Conservation (phyloP, 352 stramenopile genomes). For the Lagenidium sp. region DNA sequence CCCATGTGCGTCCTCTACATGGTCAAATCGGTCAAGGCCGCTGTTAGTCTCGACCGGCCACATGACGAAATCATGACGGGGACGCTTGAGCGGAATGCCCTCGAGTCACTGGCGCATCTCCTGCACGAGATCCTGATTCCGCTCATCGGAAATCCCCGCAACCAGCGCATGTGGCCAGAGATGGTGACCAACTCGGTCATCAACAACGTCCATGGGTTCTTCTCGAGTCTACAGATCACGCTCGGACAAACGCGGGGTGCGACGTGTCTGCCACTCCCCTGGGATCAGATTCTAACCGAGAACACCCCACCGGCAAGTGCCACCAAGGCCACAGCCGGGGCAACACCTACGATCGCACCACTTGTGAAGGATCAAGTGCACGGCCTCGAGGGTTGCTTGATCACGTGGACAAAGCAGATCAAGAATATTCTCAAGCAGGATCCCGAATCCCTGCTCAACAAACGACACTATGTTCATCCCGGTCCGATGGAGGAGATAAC, state of each 20-base stretch:
- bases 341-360: conserved; percentile 1
- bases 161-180: conserved; percentile 74
- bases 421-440: conserved; percentile 90
- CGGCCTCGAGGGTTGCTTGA: conserved; percentile 82
- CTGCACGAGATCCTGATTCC: conserved; percentile 72
- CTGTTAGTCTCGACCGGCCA: conserved; percentile 46
- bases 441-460: conserved; percentile 64
- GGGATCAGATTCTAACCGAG: conserved; percentile 61
- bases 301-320: conserved; percentile 17
- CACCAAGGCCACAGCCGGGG: conserved; percentile 6
- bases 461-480: conserved; percentile 44
- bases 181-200: conserved; percentile 75
- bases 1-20: conserved; percentile 62
- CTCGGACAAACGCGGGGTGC: conserved; percentile 74
- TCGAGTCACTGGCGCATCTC: conserved; percentile 65
- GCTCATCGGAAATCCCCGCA: conserved; percentile 63
- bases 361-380: conserved; percentile 79
- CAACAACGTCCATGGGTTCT: conserved; percentile 71
- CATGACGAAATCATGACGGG: conserved; percentile 69
- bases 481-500: conserved; percentile 82
- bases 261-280: conserved; percentile 79
- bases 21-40: conserved; percentile 56
- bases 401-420: conserved; percentile 94
- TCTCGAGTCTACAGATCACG: conserved; percentile 83
- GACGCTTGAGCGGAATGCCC: conserved; percentile 61